These are phyloP conservation scores for maize (Zea mays) DNA, from an alignment of 176 grass and related monocot species.

Conservation along the genomic window DNA sequence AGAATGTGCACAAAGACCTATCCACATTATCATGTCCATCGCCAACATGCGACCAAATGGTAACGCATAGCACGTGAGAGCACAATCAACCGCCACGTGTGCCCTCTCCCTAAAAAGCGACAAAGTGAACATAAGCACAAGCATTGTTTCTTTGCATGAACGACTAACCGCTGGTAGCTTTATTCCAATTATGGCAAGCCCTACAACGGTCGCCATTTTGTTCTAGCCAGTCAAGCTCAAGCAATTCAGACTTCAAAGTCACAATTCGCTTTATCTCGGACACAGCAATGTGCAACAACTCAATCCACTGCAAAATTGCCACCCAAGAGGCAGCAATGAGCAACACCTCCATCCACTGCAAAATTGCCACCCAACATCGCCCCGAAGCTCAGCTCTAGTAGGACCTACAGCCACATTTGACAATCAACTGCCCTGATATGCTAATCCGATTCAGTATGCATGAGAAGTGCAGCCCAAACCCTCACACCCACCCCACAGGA, in stretches of 20 bases:
- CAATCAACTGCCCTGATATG: background rate
- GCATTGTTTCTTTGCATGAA: background rate
- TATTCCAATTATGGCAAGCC: constrained; percentile 14
- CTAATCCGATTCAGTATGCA: background rate
- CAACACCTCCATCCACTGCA: constrained; percentile 1
- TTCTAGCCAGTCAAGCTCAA: background rate
- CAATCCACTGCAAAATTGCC: background rate
- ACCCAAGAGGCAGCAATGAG: background rate
- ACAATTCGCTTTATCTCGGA: constrained; percentile 7
- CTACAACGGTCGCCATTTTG: background rate
- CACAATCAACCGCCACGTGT: background rate
- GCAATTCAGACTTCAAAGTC: background rate
- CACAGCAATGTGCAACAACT: background rate
- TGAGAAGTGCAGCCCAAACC: constrained; percentile 16
- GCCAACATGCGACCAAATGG: background rate
- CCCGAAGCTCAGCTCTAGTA: background rate
- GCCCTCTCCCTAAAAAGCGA: background rate
- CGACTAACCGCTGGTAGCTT: background rate
- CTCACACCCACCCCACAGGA: background rate
- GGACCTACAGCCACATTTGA: constrained; percentile 5
- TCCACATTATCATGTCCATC: background rate
- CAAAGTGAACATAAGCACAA: background rate
- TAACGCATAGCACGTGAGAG: background rate
- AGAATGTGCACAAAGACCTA: background rate
- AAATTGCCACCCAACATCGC: background rate